Base-by-base conservation (phyloP, 176 grass and related monocot species). In the Paspalum vaginatum region DNA sequence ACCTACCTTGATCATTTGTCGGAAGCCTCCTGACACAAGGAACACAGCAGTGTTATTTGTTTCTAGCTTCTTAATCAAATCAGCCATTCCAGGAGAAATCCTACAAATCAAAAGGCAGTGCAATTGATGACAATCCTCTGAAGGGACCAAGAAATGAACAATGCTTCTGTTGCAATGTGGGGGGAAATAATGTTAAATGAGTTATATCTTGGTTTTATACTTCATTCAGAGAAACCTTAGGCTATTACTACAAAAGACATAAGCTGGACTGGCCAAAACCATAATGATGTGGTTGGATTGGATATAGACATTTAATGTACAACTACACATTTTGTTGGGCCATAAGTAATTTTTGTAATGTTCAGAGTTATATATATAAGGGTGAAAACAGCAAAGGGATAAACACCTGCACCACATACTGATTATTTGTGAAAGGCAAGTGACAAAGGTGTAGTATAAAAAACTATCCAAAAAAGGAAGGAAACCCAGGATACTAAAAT, bases 1-100 rank as follows among this genome's bases (percentile, higher is more conserved):
- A 60, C 27, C 68, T 93, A 93, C 94, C 79, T 93, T 83, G 73
- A 97, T 93, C 94, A 97, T 93, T 83, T 97, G 94, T 24, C 91
- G 74, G 73, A 93, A 93, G 54, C 94, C 94, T 67, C 94, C 88
- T 47, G 94, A 97, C 39, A 97, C 79, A 75, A 97, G 83, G 84
- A 89, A 97, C n/a, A 97, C 94, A 57, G 89, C 89, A 81, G 55
- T 86, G 14, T 89, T 74, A 70, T 86, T 93, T 71, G 16, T 84
- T 79, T 87, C 93, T 43, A 97, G 38, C 74, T 91, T 91, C 22
- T 67, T 78, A 46, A 93, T 91, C 69, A 97, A 81, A 74, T 85
- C 88, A 81, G 70, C 45, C 54, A 97, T 89, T 78, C 88, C 87
- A 50, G 91, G 87, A 78, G 94, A 97, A 88, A 93, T 88, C 84